Evolutionary conservation across 2,329 filamentous ascomycete species (phyloP), one percentile per base, ranked within the genome.

Genomic region (Talaromyces sp.): DNA sequence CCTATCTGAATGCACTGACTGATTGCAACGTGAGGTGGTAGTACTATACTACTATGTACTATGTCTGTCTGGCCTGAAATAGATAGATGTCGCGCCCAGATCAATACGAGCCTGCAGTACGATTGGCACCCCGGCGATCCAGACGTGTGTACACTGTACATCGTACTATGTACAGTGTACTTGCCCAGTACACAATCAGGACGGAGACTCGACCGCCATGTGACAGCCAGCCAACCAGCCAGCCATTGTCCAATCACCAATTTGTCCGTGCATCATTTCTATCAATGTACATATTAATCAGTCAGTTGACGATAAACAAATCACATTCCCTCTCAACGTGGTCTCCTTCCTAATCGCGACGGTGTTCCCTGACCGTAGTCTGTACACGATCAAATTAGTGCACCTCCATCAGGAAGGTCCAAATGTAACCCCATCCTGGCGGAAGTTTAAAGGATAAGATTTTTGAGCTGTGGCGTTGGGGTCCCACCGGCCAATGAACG

Each of bases 331-430:
- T 21, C 14, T 12, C 39, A 35, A 35, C 60, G 52, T 62, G 60
- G 60, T 23, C 52, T 62, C 60, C 54, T 62, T 62, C 60, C 60
- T 57, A 50, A 56, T 62, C 39, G 50, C 25, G 25, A 40, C 4
- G n/a, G 6, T 39, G 21, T 16, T 12, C 8, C 14, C 16, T 42
- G 16, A 16, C 25, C 12, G 18, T 8, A 54, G 16, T 7, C 14
- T 3, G 12, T 18, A n/a, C 16, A 23, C 21, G 25, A n/a, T 12
- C 12, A 23, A 16, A 31, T 54, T 37, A 23, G 48, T 33, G 28
- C 3, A 21, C 25, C 54, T 23, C 54, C 9, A 25, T 57, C 21
- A 25, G 54, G 54, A 56, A 56, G 54, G 33, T 39, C 12, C n/a
- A 25, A 57, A 57, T 57, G 54, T 57, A 57, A 57, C 54, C 54